A percentile compares a stretch with the other conserved stretches of the same genome.
phyloP scores from a whole-genome alignment of 2,329 filamentous ascomycete species.

The Acephala macrosclerotiorum region DNA sequence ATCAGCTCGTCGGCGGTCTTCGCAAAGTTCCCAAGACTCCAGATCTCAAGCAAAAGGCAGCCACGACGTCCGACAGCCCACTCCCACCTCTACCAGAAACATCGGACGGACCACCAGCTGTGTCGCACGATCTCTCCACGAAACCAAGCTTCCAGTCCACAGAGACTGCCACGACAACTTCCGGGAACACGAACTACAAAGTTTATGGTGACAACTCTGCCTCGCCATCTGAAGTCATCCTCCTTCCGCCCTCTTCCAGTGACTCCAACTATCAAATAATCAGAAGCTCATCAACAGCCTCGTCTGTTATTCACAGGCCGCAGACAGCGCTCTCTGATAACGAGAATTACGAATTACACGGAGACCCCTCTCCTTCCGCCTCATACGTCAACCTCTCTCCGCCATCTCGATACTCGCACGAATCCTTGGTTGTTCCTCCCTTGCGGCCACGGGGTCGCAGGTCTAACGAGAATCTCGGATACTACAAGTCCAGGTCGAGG shows the following conservation, averaged over 20 bases:
- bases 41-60: slow-evolving; percentile 41
- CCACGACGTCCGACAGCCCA: slow-evolving; percentile 28
- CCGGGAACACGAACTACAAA: slow-evolving; percentile 46
- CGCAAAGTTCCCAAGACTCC: slow-evolving; percentile 46
- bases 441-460: slow-evolving; percentile 56
- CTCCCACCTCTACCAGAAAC: slow-evolving; percentile 39
- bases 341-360: slow-evolving; percentile 62
- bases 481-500: slow-evolving; percentile 58
- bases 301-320: slow-evolving; percentile 44
- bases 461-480: slow-evolving; percentile 57
- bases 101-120: slow-evolving; percentile 32
- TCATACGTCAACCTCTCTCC: slow-evolving; percentile 45
- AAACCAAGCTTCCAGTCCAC: slow-evolving; percentile 45
- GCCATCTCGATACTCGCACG: slow-evolving; percentile 60
- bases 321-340: slow-evolving; percentile 31
- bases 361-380: slow-evolving; percentile 49
- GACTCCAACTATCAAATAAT: slow-evolving; percentile 58
- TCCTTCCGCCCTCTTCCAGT: slow-evolving; percentile 33
- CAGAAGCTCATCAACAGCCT: slow-evolving; percentile 55
- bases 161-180: slow-evolving; percentile 40
- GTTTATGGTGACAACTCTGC: slow-evolving; percentile 37
- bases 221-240: slow-evolving; percentile 33
- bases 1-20: slow-evolving; percentile 44
- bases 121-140: slow-evolving; percentile 41
- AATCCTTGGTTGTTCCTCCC: slow-evolving; percentile 65